Evolutionary conservation across 2,329 filamentous ascomycete species (phyloP), one percentile per base, ranked within the genome.

Genomic region (Neofusicoccum cordaticola): DNA sequence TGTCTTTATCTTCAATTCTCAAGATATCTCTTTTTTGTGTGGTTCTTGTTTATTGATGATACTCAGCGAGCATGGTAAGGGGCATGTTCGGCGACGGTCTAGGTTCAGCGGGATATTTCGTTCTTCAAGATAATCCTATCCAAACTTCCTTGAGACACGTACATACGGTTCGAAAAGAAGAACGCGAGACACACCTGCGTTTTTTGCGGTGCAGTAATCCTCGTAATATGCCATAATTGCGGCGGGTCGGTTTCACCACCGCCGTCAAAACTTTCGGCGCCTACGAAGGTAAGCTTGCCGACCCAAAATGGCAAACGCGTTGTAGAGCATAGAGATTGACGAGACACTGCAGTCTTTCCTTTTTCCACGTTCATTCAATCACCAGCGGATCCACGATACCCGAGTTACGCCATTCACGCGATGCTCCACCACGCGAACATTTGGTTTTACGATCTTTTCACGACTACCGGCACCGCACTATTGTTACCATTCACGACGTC

Each of bases 1-100:
- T 47, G 56, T 60, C 56, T 60, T 44, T 60, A 37, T 60, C 31
- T 52, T 37, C 56, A 39, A 37, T 47, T 60, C 13, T 22, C 56
- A 60, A 60, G 56, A 60, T 44, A 31, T 35, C 27, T 37, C 37
- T 17, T 41, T 37, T 22, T 35, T 42, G 56, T 47, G 56, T 39
- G 41, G 56, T 47, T 60, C 56, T 60, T 45, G 31, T 60, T 60
- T 60, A 60, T 60, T 60, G 56, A 64, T 57, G 51, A 65, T 34
- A 71, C 71, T 51, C 75, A 74, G 48, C 72, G 74, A n/a, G 58
- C 69, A 62, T 72, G 62, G 50, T 39, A 58, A 64, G 52, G 51
- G 42, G 51, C 62, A 64, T 64, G 62, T 58, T 58, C 62, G 62
- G 62, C 61, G 61, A 60, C 58, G 58, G 58, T 62, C 58, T 62